Base-by-base conservation (phyloP, 148 eudicot species). In the Silene conica region DNA sequence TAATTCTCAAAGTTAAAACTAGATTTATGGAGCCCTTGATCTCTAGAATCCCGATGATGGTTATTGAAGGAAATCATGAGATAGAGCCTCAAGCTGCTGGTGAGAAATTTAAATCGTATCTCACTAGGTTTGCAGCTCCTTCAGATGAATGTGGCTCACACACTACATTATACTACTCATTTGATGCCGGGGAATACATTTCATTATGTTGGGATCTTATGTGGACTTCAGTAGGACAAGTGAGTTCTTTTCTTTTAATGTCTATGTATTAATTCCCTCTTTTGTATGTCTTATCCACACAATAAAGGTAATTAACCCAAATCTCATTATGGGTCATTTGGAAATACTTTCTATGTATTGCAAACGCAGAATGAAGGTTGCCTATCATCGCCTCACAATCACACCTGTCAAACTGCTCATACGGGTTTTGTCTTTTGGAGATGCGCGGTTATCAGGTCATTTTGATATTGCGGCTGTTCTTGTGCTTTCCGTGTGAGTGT, bases 11-110 rank as follows among this genome's bases (percentile, higher is more conserved):
- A 54, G 22, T 63, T 73, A 22, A 38, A 76, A 57, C 70, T 73
- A 93, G 98, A 88, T 93, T 85, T 73, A 90, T 93, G 98, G 86
- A 91, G 87, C 91, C 92, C 2, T 72, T 93, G 73, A 88, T 79
- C 74, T 91, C 98, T 55, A 85, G 80, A 77, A 83, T 93, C 65
- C 98, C 98, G 3, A 89, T 93, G 92, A 93, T 93, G 98, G 92
- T 93, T 45, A 76, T 89, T 25, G 92, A 84, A 89, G 98, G 98
- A 45, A 93, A 93, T 87, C 98, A 93, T 74, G 98, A 93, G 83
- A 93, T 93, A 58, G 98, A 93, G 82, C 90, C 94, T 80, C 97
- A 93, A 77, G 95, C 79, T 41, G 82, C 70, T 58, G 89, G 85
- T 25, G 71, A 79, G 19, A 85, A 87, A 67, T 93, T 93, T 74